A percentile compares a stretch with the other conserved stretches of the same genome.
phyloP scores from a whole-genome alignment of 176 grass and related monocot genomes.

The Oropetium thomaeum region DNA sequence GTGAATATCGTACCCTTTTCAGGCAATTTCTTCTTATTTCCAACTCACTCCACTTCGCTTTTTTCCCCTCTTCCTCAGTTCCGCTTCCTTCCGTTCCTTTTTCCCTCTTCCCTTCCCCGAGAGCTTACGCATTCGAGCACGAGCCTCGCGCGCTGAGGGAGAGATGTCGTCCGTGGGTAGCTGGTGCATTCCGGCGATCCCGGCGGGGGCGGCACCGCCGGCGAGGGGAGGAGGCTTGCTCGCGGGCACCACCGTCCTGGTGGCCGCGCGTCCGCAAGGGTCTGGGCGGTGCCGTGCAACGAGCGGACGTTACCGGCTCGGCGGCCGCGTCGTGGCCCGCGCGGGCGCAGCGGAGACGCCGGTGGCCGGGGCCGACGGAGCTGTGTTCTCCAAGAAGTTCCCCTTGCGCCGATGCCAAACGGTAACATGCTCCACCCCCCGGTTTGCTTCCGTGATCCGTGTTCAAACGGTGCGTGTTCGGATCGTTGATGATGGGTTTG shows the following conservation, averaged over 20 bases:
- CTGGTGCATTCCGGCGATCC: constrained; percentile 42
- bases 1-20: constrained; percentile 23
- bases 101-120: neutral
- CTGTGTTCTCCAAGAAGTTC: constrained; percentile 61
- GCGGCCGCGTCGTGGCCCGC: constrained; percentile 30
- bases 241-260: constrained; percentile 22
- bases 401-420: constrained; percentile 46
- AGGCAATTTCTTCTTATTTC: neutral
- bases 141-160: neutral
- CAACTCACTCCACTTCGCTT: constrained; percentile 1
- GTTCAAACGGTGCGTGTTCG: neutral
- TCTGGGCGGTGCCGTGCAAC: constrained; percentile 21
- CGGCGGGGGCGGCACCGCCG: constrained; percentile 7
- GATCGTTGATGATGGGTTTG: constrained; percentile 1
- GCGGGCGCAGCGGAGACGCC: constrained; percentile 38
- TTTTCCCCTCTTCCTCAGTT: no score
- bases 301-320: constrained; percentile 19
- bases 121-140: neutral
- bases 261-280: constrained; percentile 22
- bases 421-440: constrained; percentile 29
- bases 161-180: constrained; percentile 42
- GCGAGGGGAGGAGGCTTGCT: neutral
- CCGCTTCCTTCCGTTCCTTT: neutral
- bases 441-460: constrained; percentile 12
- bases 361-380: constrained; percentile 27